A percentile compares a stretch with the other conserved stretches of the same genome.
Evolutionary conservation across 495 filamentous ascomycete genomes (phyloP).

Genomic region (Chaetomium tenue): DNA sequence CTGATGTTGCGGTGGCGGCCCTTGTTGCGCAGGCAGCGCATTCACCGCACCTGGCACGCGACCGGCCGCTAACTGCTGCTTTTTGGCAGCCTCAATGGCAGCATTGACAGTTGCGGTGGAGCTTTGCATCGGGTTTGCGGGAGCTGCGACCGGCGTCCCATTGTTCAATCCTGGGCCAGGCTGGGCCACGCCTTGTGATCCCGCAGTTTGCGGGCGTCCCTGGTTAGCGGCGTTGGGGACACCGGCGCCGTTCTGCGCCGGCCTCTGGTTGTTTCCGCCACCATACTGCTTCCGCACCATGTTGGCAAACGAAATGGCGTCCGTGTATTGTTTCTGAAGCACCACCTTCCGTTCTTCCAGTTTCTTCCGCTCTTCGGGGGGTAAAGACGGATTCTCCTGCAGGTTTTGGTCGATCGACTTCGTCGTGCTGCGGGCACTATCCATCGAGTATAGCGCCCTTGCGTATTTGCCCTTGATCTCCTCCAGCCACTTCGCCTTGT

Average conservation of each 20-base stretch:
- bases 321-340: conserved; percentile 36
- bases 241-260: conserved; percentile 25
- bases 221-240: conserved; percentile 20
- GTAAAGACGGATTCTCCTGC: conserved; percentile 30
- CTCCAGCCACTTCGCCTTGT: conserved; percentile 34
- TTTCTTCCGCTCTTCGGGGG: conserved; percentile 38
- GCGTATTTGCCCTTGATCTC: conserved; percentile 38
- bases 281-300: conserved; percentile 36
- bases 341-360: conserved; percentile 32
- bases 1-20: conserved; percentile 20
- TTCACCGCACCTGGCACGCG: conserved; percentile 32
- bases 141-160: conserved; percentile 8
- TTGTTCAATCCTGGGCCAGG: conserved; percentile 12
- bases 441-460: conserved; percentile 39
- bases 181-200: conserved; percentile 6
- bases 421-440: conserved; percentile 28
- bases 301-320: conserved; percentile 38
- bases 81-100: conserved; percentile 54
- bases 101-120: conserved; percentile 47
- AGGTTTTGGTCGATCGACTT: conserved; percentile 33
- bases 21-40: conserved; percentile 23
- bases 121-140: conserved; percentile 32
- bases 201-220: conserved; percentile 20
- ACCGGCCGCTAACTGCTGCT: conserved; percentile 45
- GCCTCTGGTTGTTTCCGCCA: conserved; percentile 19